A percentile compares a stretch with the other conserved stretches of the same genome.
Evolutionary conservation across 352 stramenopile genomes (phyloP).

Genomic region (Pythium coloratum): DNA sequence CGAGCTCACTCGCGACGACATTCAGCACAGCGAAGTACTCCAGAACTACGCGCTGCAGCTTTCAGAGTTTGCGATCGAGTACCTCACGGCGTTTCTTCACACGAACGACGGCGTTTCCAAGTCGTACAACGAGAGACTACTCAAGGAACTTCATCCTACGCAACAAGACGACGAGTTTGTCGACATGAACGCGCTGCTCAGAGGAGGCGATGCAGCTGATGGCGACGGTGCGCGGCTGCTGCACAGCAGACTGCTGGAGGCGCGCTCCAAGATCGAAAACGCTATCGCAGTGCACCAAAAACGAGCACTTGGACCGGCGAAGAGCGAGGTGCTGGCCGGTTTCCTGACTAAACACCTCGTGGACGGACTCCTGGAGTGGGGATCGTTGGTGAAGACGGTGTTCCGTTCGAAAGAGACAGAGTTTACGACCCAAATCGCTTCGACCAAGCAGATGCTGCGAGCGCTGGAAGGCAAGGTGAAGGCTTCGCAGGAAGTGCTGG

Average conservation of each 20-base stretch:
- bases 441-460: slow-evolving; percentile 45
- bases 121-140: slow-evolving; percentile 46
- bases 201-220: slow-evolving; percentile 13
- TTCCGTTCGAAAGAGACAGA: slow-evolving; percentile 50
- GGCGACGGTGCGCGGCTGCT: slow-evolving; percentile 38
- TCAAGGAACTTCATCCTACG: slow-evolving; percentile 41
- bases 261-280: slow-evolving; percentile 34
- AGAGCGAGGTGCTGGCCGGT: slow-evolving; percentile 34
- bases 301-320: slow-evolving; percentile 32
- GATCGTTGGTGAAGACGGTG: slow-evolving; percentile 40
- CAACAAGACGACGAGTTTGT: slow-evolving; percentile 27
- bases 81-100: slow-evolving; percentile 31
- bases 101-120: slow-evolving; percentile 41
- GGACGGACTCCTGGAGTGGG: slow-evolving; percentile 60
- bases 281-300: slow-evolving; percentile 50
- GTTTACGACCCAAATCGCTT: slow-evolving; percentile 38
- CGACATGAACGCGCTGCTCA: slow-evolving; percentile 25
- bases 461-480: slow-evolving; percentile 59
- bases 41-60: slow-evolving; percentile 47
- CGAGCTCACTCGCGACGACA: slow-evolving; percentile 43
- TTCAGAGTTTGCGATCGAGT: slow-evolving; percentile 47
- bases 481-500: slow-evolving; percentile 53
- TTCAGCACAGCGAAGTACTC: slow-evolving; percentile 39
- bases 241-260: slow-evolving; percentile 38
- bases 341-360: slow-evolving; percentile 58